Conservation (phyloP, 495 filamentous ascomycete species). For the Aspergillus hancockii region DNA sequence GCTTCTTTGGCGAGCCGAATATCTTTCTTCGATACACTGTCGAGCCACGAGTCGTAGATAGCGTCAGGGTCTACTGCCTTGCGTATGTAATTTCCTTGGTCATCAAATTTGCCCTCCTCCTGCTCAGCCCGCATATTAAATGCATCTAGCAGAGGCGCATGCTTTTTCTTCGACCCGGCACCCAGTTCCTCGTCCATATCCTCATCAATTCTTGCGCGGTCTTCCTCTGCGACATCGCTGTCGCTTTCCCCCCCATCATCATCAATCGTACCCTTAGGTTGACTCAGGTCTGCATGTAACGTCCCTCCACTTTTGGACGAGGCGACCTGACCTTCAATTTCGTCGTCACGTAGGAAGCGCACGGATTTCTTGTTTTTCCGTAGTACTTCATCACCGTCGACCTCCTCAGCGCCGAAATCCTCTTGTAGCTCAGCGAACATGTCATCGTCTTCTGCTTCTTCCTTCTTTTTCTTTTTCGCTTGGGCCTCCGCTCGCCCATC, state of each 20-base stretch:
- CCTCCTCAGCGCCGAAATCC: constrained; percentile 56
- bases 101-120: constrained; percentile 92
- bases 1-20: constrained; percentile 86
- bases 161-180: constrained; percentile 84
- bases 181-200: constrained; percentile 86
- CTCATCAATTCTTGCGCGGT: constrained; percentile 65
- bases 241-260: constrained; percentile 57
- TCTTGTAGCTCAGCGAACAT: constrained; percentile 86
- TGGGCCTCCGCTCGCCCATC: constrained; percentile 64
- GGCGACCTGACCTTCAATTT: constrained; percentile 86
- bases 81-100: constrained; percentile 85
- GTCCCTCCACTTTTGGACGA: constrained; percentile 71
- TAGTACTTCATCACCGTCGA: constrained; percentile 44
- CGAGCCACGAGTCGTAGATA: constrained; percentile 87
- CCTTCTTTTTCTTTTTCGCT: constrained; percentile 47
- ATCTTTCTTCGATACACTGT: constrained; percentile 89
- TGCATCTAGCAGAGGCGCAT: constrained; percentile 93
- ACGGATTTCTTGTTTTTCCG: constrained; percentile 77
- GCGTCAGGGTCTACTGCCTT: constrained; percentile 88
- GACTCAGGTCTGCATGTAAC: constrained; percentile 58
- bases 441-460: constrained; percentile 63
- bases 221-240: constrained; percentile 72
- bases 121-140: constrained; percentile 92
- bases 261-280: constrained; percentile 41
- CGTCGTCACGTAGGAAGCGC: constrained; percentile 68